Percentiles rank a stretch among this genome's conserved stretches.
These are phyloP conservation scores for Plasmodium ovale DNA, from an alignment of 169 alveolate genomes.

Conservation along the genomic window DNA sequence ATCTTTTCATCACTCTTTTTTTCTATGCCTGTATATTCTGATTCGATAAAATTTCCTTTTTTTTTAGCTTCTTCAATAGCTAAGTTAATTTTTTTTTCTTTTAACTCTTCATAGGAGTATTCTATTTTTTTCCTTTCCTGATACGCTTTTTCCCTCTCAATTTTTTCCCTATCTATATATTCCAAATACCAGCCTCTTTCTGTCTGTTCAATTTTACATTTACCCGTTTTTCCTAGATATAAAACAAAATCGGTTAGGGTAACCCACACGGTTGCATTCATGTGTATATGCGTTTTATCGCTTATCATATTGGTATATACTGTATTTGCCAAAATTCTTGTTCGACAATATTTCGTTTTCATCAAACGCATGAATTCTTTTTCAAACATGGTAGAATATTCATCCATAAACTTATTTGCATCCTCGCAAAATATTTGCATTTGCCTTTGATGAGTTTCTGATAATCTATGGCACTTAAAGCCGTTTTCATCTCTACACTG, in stretches of 20 bases:
- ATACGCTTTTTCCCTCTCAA: constrained; percentile 78
- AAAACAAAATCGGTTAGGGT: constrained; percentile 91
- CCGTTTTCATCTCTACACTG: constrained; percentile 97
- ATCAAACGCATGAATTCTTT: constrained; percentile 91
- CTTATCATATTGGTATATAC: constrained; percentile 92
- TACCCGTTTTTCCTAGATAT: constrained; percentile 92
- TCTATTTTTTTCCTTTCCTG: constrained; percentile 68
- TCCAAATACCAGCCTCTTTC: constrained; percentile 95
- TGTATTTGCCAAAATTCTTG: constrained; percentile 91
- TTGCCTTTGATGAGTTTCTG: constrained; percentile 94
- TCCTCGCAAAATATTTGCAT: constrained; percentile 94
- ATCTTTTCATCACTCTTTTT: constrained; percentile 54
- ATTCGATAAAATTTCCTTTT: constrained; percentile 58
- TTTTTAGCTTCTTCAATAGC: constrained; percentile 73
- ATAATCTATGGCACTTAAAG: constrained; percentile 94
- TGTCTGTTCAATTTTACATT: constrained; percentile 92
- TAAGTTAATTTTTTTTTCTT: constrained; percentile 68
- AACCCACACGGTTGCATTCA: constrained; percentile 97
- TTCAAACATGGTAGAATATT: constrained; percentile 93
- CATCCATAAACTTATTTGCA: constrained; percentile 93
- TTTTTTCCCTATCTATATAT: constrained; percentile 91
- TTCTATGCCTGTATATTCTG: constrained; percentile 61
- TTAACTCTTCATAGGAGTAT: constrained; percentile 63
- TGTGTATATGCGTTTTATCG: constrained; percentile 94
- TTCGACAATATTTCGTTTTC: constrained; percentile 88